Conservation (phyloP, 139 green algal species). For the Mesostigma viride region DNA sequence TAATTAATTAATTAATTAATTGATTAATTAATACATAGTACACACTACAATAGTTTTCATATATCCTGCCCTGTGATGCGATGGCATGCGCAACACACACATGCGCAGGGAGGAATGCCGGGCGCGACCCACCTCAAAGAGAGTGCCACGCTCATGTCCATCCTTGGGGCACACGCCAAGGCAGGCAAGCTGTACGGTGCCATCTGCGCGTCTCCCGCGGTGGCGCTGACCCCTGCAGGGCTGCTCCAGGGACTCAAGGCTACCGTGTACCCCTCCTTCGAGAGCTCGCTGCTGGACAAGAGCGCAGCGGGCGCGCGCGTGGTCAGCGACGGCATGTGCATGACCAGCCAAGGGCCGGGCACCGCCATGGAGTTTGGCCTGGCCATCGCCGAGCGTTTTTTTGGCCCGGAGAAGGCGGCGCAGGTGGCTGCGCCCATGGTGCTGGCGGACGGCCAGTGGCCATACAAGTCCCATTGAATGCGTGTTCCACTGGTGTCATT, state of each 20-base stretch:
- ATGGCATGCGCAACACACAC: too few species aligned
- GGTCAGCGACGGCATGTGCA: conserved; percentile 70
- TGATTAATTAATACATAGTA: too few species aligned
- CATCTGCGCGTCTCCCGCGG: conserved; percentile 87
- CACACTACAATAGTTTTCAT: too few species aligned
- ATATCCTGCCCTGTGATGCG: too few species aligned
- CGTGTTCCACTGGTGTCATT: too few species aligned
- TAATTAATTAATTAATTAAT: too few species aligned
- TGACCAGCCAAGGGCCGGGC: conserved; percentile 74
- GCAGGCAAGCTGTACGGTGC: conserved; percentile 53
- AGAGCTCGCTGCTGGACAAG: conserved; percentile 10
- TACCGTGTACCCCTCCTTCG: conserved; percentile 84
- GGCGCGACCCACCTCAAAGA: conserved; percentile 79
- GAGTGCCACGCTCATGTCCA: conserved; percentile 9
- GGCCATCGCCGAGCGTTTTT: conserved; percentile 75
- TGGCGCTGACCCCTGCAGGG: conserved; percentile 71
- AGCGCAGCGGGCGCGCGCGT: conserved; percentile 48
- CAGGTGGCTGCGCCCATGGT: conserved; percentile 90
- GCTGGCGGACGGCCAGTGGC: too few species aligned
- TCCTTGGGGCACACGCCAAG: conserved; percentile 48
- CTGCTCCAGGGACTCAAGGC: conserved; percentile 61
- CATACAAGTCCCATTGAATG: too few species aligned
- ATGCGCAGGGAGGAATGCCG: conserved; percentile 81
- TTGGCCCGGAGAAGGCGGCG: conserved; percentile 64
- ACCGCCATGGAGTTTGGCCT: conserved; percentile 94